These are phyloP conservation scores for Irpex sp. DNA, from an alignment of 1,284 basidiomycete genomes.

Conservation along the genomic window DNA sequence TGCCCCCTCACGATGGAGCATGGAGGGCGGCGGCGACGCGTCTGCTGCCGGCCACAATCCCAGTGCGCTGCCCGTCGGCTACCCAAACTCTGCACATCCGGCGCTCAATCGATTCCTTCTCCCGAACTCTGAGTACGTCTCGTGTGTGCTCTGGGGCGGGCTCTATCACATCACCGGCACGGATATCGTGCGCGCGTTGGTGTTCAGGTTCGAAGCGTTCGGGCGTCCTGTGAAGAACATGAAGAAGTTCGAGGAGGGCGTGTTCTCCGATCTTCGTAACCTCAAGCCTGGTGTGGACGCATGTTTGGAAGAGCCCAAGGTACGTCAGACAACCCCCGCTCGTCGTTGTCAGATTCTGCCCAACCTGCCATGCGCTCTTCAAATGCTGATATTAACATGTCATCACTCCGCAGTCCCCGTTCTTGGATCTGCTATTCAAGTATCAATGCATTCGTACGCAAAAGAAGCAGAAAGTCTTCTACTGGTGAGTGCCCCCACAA, in stretches of 20 bases:
- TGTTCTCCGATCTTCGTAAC: slow-evolving; percentile 88
- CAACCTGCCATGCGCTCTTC: not conserved
- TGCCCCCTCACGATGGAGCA: slow-evolving; percentile 69
- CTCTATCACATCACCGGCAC: slow-evolving; percentile 91
- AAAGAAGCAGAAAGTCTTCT: slow-evolving; percentile 95
- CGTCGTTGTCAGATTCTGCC: slow-evolving; percentile 6
- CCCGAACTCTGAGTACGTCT: slow-evolving; percentile 83
- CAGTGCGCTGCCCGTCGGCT: slow-evolving; percentile 25
- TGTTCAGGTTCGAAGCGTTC: slow-evolving; percentile 89
- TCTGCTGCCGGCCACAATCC: slow-evolving; percentile 17
- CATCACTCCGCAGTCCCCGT: slow-evolving; percentile 60
- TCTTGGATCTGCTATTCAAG: slow-evolving; percentile 90
- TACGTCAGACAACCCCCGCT: slow-evolving; percentile 24
- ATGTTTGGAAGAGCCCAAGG: slow-evolving; percentile 90
- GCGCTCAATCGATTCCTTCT: slow-evolving; percentile 81
- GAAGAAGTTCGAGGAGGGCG: slow-evolving; percentile 92
- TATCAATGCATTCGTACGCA: slow-evolving; percentile 94
- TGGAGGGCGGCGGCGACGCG: slow-evolving; percentile 24
- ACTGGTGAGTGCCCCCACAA: slow-evolving; percentile 60
- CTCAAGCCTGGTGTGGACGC: slow-evolving; percentile 90
- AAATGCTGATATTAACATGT: not conserved
- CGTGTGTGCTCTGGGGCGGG: slow-evolving; percentile 87
- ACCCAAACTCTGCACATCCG: slow-evolving; percentile 50
- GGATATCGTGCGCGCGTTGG: slow-evolving; percentile 82
- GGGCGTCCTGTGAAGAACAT: slow-evolving; percentile 77